Evolutionary conservation across 208 protist species (phyloP).

Genomic region (Vickermania spadyakhi): DNA sequence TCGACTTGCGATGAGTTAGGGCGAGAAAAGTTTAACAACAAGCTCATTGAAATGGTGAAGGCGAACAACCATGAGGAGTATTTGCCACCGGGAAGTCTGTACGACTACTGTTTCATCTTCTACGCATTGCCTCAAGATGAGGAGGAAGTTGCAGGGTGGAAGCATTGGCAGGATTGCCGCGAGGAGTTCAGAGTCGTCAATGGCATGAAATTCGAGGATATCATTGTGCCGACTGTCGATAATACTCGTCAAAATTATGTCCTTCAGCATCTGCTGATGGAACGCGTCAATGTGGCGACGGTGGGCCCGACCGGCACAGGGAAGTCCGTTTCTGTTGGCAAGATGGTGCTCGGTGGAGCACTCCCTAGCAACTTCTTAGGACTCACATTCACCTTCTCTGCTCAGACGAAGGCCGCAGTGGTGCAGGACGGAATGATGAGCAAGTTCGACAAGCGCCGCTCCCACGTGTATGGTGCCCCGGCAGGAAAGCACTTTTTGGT

Average conservation of each 20-base stretch:
- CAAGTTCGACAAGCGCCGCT: constrained; percentile 92
- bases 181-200: constrained; percentile 34
- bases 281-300: constrained; percentile 77
- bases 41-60: constrained; percentile 56
- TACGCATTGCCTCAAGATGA: constrained; percentile 18
- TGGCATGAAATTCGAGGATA: constrained; percentile 78
- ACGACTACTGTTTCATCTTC: constrained; percentile 92
- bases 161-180: constrained; percentile 62
- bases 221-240: constrained; percentile 92
- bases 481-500: constrained; percentile 87
- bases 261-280: constrained; percentile 59
- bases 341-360: constrained; percentile 67
- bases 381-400: constrained; percentile 88
- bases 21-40: constrained; percentile 85
- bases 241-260: constrained; percentile 89
- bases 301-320: constrained; percentile 92
- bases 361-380: constrained; percentile 74
- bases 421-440: constrained; percentile 89
- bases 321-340: constrained; percentile 87
- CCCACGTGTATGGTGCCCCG: constrained; percentile 81
- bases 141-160: constrained; percentile 44
- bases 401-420: constrained; percentile 86
- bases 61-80: constrained; percentile 26
- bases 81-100: constrained; percentile 69
- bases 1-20: constrained; percentile 87